A percentile compares a stretch with the other conserved stretches of the same genome.
Evolutionary conservation across 139 green algal species (phyloP).

Genomic region (Volvox reticuliferus): DNA sequence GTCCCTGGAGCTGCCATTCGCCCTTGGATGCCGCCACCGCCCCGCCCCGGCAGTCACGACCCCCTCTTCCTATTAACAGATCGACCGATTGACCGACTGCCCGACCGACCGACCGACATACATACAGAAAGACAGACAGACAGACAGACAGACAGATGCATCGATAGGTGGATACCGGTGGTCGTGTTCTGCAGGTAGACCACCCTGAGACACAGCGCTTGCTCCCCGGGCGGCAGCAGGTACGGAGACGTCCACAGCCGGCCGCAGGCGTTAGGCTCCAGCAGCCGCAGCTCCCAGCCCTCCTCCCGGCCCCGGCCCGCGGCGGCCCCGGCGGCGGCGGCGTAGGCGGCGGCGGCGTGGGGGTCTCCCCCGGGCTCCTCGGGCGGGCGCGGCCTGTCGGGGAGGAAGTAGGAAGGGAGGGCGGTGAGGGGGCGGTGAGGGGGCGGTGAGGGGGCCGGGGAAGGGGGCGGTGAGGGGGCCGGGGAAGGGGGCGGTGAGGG

Average conservation of each 20-base stretch:
- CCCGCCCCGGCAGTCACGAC: not conserved
- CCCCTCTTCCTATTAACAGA: too few relatives aligned
- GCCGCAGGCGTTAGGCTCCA: conserved; percentile 38
- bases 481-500: not conserved
- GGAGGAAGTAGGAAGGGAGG: conserved; percentile 28
- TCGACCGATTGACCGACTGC: not conserved
- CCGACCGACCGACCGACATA: not conserved
- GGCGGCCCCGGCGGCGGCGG: conserved; percentile 59
- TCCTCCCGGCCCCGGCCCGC: conserved; percentile 59
- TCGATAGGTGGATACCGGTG: conserved; percentile 30
- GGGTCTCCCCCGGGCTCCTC: conserved; percentile 79
- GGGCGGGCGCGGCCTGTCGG: conserved; percentile 52
- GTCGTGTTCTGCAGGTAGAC: conserved; percentile 67
- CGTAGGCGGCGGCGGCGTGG: conserved; percentile 65
- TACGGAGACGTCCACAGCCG: conserved; percentile 33
- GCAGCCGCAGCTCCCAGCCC: conserved; percentile 59
- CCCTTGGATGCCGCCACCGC: too few relatives aligned
- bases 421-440: not conserved
- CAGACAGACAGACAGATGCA: not conserved
- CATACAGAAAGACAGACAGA: not conserved
- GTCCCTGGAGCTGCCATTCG: too few relatives aligned
- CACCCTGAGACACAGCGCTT: conserved; percentile 56
- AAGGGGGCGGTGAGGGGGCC: not conserved
- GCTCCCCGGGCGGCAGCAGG: conserved; percentile 74
- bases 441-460: not conserved